Evolutionary conservation across 352 stramenopile genomes (phyloP).

Genomic region (Globisporangium spiculum): DNA sequence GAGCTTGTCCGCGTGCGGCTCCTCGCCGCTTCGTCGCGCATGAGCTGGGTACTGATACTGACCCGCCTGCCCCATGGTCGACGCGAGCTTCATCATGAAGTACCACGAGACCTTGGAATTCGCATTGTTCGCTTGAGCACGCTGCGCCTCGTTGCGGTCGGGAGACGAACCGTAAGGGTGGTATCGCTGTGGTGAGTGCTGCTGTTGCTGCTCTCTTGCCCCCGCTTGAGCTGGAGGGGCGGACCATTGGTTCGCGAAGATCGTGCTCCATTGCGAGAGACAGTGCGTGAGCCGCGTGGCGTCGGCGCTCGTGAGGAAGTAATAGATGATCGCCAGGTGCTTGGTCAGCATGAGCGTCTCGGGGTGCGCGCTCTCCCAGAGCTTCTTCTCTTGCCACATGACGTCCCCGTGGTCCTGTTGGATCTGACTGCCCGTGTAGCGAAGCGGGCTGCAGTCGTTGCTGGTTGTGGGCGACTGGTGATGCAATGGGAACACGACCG

Average conservation of each 20-base stretch:
- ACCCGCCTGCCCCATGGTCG: conserved; percentile 4
- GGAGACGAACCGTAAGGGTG: not conserved
- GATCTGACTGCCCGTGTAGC: conserved; percentile 8
- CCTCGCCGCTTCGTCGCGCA: not conserved
- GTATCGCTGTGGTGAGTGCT: conserved; percentile 3
- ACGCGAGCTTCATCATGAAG: conserved; percentile 19
- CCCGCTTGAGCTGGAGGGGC: not conserved
- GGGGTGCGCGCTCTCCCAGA: conserved; percentile 41
- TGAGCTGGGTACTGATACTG: not conserved
- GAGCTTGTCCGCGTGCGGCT: conserved; percentile 8
- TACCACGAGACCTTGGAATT: conserved; percentile 25
- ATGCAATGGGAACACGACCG: conserved; percentile 11
- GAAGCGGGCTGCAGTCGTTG: not conserved
- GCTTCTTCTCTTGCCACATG: conserved; percentile 31
- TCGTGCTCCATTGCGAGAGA: conserved; percentile 28
- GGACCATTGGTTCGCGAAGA: conserved; percentile 23
- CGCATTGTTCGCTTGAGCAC: conserved; percentile 1
- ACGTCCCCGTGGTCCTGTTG: conserved; percentile 17
- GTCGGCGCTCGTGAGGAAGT: conserved; percentile 36
- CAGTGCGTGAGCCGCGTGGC: conserved; percentile 25
- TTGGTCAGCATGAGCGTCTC: conserved; percentile 45
- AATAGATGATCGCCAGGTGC: conserved; percentile 42
- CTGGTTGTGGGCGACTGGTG: conserved; percentile 11
- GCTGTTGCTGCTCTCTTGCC: not conserved
- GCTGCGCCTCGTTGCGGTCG: not conserved